Conservation (phyloP, 192 early-diverging fungal species). For the Linderina pennispora region DNA sequence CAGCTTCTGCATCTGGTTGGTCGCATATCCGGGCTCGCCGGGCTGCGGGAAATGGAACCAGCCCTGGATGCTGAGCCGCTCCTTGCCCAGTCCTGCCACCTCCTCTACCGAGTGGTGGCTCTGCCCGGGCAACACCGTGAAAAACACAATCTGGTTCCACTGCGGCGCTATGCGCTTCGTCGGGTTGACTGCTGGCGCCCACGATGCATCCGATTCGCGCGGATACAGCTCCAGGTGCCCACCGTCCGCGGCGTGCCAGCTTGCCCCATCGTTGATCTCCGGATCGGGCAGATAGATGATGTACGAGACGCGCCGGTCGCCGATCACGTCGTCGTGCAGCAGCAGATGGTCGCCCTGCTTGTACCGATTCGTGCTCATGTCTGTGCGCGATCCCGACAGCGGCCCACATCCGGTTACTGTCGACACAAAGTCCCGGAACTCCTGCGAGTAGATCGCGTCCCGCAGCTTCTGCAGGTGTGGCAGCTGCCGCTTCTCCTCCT, state of each 20-base stretch:
- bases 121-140: constrained; percentile 71
- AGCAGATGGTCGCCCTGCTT: constrained; percentile 66
- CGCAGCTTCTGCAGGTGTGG: constrained; percentile 53
- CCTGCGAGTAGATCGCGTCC: constrained; percentile 67
- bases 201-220: constrained; percentile 49
- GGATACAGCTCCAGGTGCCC: constrained; percentile 77
- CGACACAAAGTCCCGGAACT: constrained; percentile 64
- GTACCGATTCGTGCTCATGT: constrained; percentile 73
- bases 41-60: constrained; percentile 77
- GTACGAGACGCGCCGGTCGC: constrained; percentile 65
- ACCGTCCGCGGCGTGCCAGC: constrained; percentile 59
- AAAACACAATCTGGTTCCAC: constrained; percentile 78
- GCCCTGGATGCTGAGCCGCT: constrained; percentile 60
- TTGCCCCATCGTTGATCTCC: constrained; percentile 19
- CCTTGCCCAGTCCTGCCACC: constrained; percentile 49
- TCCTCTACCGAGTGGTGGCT: constrained; percentile 79
- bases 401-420: constrained; percentile 63
- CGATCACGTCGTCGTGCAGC: constrained; percentile 79
- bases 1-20: constrained; percentile 41
- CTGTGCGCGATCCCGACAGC: constrained; percentile 58
- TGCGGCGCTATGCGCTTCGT: constrained; percentile 49
- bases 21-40: constrained; percentile 59
- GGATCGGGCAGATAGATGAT: constrained; percentile 74
- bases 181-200: constrained; percentile 56
- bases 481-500: constrained; percentile 52